Percentiles rank a stretch among this genome's conserved stretches.
phyloP scores from a whole-genome alignment of 352 stramenopile species.

The Phytophthora ramorum region DNA sequence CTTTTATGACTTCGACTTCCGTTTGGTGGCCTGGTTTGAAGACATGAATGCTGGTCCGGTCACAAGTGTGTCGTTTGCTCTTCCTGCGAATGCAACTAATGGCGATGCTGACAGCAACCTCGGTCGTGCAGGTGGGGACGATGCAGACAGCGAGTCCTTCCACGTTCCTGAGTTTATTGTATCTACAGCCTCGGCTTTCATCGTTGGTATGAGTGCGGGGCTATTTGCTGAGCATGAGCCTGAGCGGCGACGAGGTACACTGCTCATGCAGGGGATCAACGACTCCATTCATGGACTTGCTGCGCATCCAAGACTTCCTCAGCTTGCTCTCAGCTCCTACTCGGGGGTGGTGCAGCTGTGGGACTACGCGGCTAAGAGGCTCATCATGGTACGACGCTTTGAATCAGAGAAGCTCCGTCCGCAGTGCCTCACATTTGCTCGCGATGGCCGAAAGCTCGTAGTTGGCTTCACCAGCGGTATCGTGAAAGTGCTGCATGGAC shows the following conservation, averaged over 20 bases:
- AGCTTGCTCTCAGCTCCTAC: conserved; percentile 85
- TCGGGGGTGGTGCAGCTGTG: conserved; percentile 91
- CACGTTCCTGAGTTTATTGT: conserved; percentile 93
- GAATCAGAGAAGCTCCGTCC: conserved; percentile 67
- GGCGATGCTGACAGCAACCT: conserved; percentile 34
- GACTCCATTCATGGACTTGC: conserved; percentile 86
- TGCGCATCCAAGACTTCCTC: conserved; percentile 71
- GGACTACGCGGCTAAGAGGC: conserved; percentile 87
- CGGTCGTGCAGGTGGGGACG: conserved; percentile 2
- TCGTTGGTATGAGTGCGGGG: conserved; percentile 80
- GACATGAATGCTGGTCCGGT: conserved; percentile 92
- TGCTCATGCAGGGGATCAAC: conserved; percentile 92
- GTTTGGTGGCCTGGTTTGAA: conserved; percentile 94
- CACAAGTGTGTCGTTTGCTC: conserved; percentile 88
- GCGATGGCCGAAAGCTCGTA: conserved; percentile 78
- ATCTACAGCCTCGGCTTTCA: conserved; percentile 84
- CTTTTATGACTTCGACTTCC: conserved; percentile 95
- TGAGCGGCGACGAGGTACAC: conserved; percentile 86
- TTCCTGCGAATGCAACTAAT: conserved; percentile 24
- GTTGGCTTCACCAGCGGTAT: conserved; percentile 89
- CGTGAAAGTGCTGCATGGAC: conserved; percentile 86
- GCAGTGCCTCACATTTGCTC: conserved; percentile 84
- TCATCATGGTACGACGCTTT: conserved; percentile 88
- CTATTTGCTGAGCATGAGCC: conserved; percentile 90
- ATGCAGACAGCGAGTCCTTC: conserved; percentile 60